Evolutionary conservation across 2,329 filamentous ascomycete species (phyloP).

Genomic region (Thelonectria olida): DNA sequence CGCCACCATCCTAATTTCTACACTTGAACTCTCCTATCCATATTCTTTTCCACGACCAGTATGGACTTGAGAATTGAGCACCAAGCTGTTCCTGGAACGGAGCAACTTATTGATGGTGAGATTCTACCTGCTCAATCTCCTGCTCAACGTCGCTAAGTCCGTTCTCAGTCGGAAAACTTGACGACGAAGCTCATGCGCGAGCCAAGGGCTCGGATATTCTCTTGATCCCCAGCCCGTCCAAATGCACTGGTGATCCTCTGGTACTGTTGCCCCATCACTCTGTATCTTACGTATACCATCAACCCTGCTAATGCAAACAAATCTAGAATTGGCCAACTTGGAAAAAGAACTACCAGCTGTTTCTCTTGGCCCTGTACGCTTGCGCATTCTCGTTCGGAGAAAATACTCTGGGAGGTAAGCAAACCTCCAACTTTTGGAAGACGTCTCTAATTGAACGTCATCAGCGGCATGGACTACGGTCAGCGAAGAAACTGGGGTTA

Average conservation of each 20-base stretch:
- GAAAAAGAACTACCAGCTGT: constrained; percentile 13
- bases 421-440: background rate
- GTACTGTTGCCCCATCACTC: background rate
- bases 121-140: background rate
- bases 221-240: constrained; percentile 1
- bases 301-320: too few species aligned
- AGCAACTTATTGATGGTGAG: background rate
- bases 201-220: constrained; percentile 2
- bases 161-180: background rate
- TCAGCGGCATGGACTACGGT: constrained; percentile 9
- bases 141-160: background rate
- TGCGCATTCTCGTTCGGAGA: constrained; percentile 11
- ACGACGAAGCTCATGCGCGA: background rate
- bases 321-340: constrained; percentile 7
- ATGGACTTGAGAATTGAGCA: constrained; percentile 5
- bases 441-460: background rate
- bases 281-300: background rate
- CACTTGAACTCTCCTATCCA: background rate
- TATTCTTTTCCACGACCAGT: background rate
- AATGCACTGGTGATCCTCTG: constrained; percentile 1
- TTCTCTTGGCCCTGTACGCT: constrained; percentile 8
- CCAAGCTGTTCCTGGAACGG: constrained; percentile 4
- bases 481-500: constrained; percentile 7
- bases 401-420: constrained; percentile 10
- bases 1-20: too few species aligned